A percentile compares a stretch with the other conserved stretches of the same genome.
phyloP scores from a whole-genome alignment of 2,329 filamentous ascomycete species.

The Alternaria brassicicola region DNA sequence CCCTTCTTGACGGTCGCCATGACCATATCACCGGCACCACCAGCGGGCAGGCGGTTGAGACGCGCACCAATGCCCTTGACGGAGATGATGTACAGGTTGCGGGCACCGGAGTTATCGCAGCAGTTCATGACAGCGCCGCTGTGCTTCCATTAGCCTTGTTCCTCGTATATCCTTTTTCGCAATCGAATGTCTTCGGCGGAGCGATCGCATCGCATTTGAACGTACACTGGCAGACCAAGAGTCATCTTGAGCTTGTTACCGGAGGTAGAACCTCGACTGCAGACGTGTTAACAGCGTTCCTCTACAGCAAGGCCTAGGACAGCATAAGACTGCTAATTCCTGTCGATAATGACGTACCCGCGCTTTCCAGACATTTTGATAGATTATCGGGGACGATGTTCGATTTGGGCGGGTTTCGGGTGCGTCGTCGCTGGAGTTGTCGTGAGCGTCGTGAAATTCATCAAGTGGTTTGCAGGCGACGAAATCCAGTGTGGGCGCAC shows the following conservation, averaged over 20 bases:
- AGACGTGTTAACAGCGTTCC: slow-evolving; percentile 32
- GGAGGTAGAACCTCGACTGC: slow-evolving; percentile 80
- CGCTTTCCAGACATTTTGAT: slow-evolving; percentile 24
- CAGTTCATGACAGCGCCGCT: slow-evolving; percentile 99
- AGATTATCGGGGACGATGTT: slow-evolving; percentile 19
- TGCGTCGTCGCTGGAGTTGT: slow-evolving; percentile 23
- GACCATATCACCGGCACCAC: slow-evolving; percentile 99
- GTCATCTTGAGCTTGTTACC: slow-evolving; percentile 99
- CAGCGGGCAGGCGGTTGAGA: slow-evolving; percentile 95
- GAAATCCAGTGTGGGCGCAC: slow-evolving; percentile 3
- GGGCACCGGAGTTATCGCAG: slow-evolving; percentile 98
- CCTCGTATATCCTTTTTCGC: slow-evolving; percentile 15
- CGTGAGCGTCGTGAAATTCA: slow-evolving; percentile 16
- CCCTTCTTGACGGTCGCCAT: slow-evolving; percentile 99
- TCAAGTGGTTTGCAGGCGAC: slow-evolving; percentile 5
- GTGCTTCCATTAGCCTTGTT: slow-evolving; percentile 41
- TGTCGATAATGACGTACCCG: slow-evolving; percentile 11
- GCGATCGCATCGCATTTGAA: slow-evolving; percentile 45
- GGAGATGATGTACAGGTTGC: slow-evolving; percentile 99
- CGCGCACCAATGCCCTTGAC: slow-evolving; percentile 98
- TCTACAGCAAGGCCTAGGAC: background rate
- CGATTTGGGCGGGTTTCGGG: slow-evolving; percentile 19
- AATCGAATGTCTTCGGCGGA: slow-evolving; percentile 5
- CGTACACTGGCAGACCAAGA: slow-evolving; percentile 99
- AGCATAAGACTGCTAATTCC: background rate